Evolutionary conservation across 2,329 filamentous ascomycete species (phyloP), one percentile per base, ranked within the genome.

Genomic region (Gyromitra esculenta): DNA sequence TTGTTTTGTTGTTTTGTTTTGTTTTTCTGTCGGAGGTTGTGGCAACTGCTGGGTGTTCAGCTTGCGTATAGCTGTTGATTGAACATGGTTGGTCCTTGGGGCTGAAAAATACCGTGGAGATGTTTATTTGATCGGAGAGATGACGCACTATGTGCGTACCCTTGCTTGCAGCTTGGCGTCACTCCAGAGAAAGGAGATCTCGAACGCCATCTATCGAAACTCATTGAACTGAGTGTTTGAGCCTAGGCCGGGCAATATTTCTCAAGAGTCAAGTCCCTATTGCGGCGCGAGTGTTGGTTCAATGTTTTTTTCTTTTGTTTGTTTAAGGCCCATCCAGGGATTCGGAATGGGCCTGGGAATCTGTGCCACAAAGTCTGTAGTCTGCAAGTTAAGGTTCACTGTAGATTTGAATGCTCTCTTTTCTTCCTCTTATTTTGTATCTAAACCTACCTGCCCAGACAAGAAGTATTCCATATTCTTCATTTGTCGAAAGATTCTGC

Each of bases 81-180:
- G 11, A 59, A 59, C 25, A 18, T 18, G 7, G 15, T 18, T 31
- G 45, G 39, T 57, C 43, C 57, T n/a, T 52, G 48, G 11, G 52
- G 71, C 71, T 74, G 43, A 73, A 73, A 73, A 54, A 73, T 73
- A 43, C 45, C 15, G n/a, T 8, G 43, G 45, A 5, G 25, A 31
- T 50, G 56, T 66, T 66, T 66, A 43, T 73, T 65, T 66, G 54
- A 21, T 21, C 18, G 18, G 18, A 21, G 18, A 21, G 18, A 54
- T 52, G 57, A 43, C 52, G 37, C 48, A 31, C 8, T 18, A 39
- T 18, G 39, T 11, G 25, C 39, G 31, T 45, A 37, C 59, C 39
- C 37, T 21, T 21, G 9, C 25, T n/a, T 52, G 57, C 66, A 69
- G 52, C 52, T 31, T 59, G 48, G 15, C 13, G 43, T 45, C 13